Evolutionary conservation across 2,329 filamentous ascomycete genomes (phyloP).

Genomic region (Sporothrix curviconia): DNA sequence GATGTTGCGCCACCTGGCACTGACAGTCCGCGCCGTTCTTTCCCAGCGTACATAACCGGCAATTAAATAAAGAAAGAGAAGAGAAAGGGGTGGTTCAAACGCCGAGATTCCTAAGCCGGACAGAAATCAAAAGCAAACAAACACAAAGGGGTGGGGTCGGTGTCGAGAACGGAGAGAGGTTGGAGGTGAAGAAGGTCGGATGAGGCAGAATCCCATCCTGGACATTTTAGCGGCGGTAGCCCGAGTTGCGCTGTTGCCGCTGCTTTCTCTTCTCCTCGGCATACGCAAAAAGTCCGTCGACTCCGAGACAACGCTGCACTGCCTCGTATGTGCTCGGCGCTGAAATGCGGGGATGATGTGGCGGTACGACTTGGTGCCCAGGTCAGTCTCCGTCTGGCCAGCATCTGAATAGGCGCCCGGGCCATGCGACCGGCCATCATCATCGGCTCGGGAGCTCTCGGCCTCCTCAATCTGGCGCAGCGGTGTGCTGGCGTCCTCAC

Average conservation of each 20-base stretch:
- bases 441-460: conserved; percentile 26
- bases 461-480: conserved; percentile 28
- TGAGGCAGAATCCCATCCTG: no score
- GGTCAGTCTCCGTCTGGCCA: conserved; percentile 34
- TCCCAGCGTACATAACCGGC: not conserved
- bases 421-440: conserved; percentile 25
- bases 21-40: not conserved
- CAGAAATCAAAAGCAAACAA: not conserved
- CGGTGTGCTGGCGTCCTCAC: conserved; percentile 26
- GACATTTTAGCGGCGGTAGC: conserved; percentile 9
- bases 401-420: conserved; percentile 29
- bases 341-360: conserved; percentile 48
- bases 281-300: conserved; percentile 32
- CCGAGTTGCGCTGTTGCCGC: conserved; percentile 25
- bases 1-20: not conserved
- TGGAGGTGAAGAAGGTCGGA: not conserved
- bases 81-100: not conserved
- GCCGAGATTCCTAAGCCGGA: not conserved
- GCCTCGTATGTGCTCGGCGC: conserved; percentile 23
- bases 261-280: conserved; percentile 39
- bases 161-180: not conserved
- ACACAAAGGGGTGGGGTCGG: not conserved
- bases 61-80: no score
- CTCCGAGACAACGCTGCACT: conserved; percentile 20
- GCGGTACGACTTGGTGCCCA: conserved; percentile 52